Base-by-base conservation (phyloP, 306 rosid genomes). In the Lagenaria siceraria region DNA sequence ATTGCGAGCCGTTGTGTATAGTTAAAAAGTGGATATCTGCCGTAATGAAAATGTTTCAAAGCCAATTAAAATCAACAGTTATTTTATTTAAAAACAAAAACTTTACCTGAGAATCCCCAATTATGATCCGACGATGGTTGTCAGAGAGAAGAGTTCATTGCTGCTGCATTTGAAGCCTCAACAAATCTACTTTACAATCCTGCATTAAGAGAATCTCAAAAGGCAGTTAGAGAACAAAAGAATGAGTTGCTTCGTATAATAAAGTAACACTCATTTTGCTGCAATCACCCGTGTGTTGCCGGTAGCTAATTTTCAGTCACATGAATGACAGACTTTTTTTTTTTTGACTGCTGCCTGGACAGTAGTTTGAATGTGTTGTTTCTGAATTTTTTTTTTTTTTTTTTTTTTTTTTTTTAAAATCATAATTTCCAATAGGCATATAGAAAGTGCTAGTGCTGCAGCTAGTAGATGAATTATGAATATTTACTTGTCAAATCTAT, bases 1-100 rank as follows among this genome's bases (percentile, higher is more conserved):
- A 90, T 88, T 92, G 78, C 79, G 79, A 80, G 58, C 49, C 84
- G 78, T 77, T 78, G 64, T 55, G 77, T n/a, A n/a, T n/a, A n/a
- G 70, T 46, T 63, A 70, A 62, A 62, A 58, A 81, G 81, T 85
- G 83, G 70, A 31, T 7, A 82, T 79, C 78, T 66, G 38, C 84
- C 64, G 55, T 59, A 72, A 72, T 79, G 78, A 74, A 77, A 36
- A 31, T 70, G 54, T 46, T 48, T 62, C 52, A 65, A 78, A 52
- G 58, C 27, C 27, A 29, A 31, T 58, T 27, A 14, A 52, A 52
- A 71, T 33, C 40, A 69, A 43, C 36, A 38, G 65, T 21, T 46
- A 46, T 36, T 36, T 7, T 36, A n/a, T n/a, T n/a, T n/a, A n/a
- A n/a, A n/a, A n/a, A n/a, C n/a, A n/a, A n/a, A n/a, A n/a, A n/a